phyloP scores from a whole-genome alignment of 805 yeast species.

The Kodamaea nitidulidarum region DNA sequence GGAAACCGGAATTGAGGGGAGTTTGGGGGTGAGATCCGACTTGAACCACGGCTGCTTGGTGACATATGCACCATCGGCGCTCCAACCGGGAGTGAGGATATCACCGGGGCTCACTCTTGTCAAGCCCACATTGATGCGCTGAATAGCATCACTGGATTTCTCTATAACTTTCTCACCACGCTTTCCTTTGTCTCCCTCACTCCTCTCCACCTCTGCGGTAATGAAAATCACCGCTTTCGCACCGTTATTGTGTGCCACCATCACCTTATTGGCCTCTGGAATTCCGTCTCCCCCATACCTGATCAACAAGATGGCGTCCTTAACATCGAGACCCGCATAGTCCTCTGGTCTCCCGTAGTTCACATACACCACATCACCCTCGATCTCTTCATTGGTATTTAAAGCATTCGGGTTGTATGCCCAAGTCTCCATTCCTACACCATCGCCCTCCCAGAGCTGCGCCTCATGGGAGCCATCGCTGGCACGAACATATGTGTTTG shows the following conservation, averaged over 20 bases:
- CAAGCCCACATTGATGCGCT: constrained; percentile 53
- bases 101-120: constrained; percentile 71
- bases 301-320: constrained; percentile 54
- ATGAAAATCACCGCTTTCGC: constrained; percentile 70
- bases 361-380: constrained; percentile 55
- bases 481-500: constrained; percentile 25
- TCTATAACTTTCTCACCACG: constrained; percentile 5
- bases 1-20: constrained; percentile 77
- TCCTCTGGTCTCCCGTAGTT: constrained; percentile 64
- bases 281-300: constrained; percentile 46
- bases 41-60: constrained; percentile 41
- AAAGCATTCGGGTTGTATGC: constrained; percentile 70
- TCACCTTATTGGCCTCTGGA: constrained; percentile 37
- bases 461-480: constrained; percentile 38
- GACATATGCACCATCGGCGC: constrained; percentile 38
- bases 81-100: constrained; percentile 74
- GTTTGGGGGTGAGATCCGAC: constrained; percentile 55
- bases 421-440: constrained; percentile 18
- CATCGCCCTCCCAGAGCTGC: constrained; percentile 31
- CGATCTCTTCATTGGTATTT: constrained; percentile 47
- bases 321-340: constrained; percentile 39
- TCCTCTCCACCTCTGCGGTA: constrained; percentile 22
- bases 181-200: constrained; percentile 3
- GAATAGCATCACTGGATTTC: constrained; percentile 40
- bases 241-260: constrained; percentile 51